Evolutionary conservation across 352 stramenopile genomes (phyloP).

Genomic region (Phytophthora melonis): DNA sequence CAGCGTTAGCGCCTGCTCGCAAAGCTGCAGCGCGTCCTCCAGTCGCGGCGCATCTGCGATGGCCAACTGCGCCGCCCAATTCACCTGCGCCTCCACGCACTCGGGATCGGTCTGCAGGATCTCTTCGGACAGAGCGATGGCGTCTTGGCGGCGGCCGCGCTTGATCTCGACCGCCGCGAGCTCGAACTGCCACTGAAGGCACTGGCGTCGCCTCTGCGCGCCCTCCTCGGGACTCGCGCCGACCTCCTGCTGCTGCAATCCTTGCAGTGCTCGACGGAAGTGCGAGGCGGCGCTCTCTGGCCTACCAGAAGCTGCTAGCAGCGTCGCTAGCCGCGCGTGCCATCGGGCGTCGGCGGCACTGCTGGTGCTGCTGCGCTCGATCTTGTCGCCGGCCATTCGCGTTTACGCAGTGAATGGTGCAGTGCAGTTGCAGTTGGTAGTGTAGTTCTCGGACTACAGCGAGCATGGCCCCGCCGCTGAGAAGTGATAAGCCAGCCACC

Average conservation of each 20-base stretch:
- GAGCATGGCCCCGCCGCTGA: too few relatives aligned
- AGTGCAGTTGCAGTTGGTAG: too few relatives aligned
- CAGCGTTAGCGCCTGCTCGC: conserved; percentile 42
- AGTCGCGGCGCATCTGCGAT: conserved; percentile 38
- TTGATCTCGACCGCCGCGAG: conserved; percentile 27
- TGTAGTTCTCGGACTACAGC: too few relatives aligned
- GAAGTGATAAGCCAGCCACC: too few relatives aligned
- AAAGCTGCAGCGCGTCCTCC: conserved; percentile 49
- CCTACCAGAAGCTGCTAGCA: conserved; percentile 36
- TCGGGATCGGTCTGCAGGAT: conserved; percentile 36
- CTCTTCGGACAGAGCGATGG: conserved; percentile 44
- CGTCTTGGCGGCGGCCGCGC: conserved; percentile 24
- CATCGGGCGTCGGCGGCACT: conserved; percentile 24
- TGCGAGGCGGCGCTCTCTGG: conserved; percentile 36
- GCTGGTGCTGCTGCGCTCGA: conserved; percentile 1
- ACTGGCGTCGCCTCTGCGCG: not conserved
- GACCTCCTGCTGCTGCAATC: conserved; percentile 10
- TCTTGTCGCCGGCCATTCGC: conserved; percentile 20
- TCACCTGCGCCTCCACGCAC: conserved; percentile 58
- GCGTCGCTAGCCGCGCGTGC: conserved; percentile 44
- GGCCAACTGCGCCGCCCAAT: conserved; percentile 62
- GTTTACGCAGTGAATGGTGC: too few relatives aligned
- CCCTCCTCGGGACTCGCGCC: conserved; percentile 10
- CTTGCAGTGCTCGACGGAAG: conserved; percentile 41
- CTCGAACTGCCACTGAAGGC: conserved; percentile 39